Percentiles rank a stretch among this genome's conserved stretches.
These are phyloP conservation scores for Lachancea thermotolerans DNA, from an alignment of 805 yeast genomes.

Conservation along the genomic window DNA sequence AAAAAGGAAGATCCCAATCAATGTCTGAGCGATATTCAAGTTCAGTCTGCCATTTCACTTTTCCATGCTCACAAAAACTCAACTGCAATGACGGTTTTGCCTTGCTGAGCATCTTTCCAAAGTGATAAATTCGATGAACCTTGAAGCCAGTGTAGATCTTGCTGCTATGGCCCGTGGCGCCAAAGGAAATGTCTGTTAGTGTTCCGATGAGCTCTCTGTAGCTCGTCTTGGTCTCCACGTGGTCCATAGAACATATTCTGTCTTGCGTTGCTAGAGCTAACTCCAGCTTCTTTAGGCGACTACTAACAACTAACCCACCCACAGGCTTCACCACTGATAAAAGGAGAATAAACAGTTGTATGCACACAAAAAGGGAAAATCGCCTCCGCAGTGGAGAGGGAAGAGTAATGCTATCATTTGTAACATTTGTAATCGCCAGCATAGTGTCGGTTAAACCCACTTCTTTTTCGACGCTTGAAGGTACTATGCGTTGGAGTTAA, in stretches of 20 bases:
- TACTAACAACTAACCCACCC: neutral
- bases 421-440: no score
- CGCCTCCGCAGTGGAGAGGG: no score
- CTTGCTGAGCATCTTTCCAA: constrained; percentile 34
- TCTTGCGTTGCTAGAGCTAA: constrained; percentile 14
- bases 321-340: neutral
- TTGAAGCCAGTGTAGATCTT: constrained; percentile 51
- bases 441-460: no score
- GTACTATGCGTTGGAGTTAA: no score
- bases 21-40: constrained; percentile 35
- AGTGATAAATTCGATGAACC: constrained; percentile 42
- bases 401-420: no score
- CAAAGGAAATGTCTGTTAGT: constrained; percentile 20
- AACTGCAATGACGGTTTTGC: constrained; percentile 40
- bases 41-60: constrained; percentile 37
- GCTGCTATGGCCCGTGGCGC: constrained; percentile 20
- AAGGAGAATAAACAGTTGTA: no score
- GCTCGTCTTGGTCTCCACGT: constrained; percentile 15
- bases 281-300: neutral
- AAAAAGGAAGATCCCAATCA: constrained; percentile 44
- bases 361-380: no score
- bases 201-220: constrained; percentile 12
- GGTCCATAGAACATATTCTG: constrained; percentile 19
- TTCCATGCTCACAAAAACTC: constrained; percentile 48
- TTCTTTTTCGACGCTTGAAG: no score